These are phyloP conservation scores for Nyssa sinensis DNA, from an alignment of 148 eudicot species.

Conservation along the genomic window DNA sequence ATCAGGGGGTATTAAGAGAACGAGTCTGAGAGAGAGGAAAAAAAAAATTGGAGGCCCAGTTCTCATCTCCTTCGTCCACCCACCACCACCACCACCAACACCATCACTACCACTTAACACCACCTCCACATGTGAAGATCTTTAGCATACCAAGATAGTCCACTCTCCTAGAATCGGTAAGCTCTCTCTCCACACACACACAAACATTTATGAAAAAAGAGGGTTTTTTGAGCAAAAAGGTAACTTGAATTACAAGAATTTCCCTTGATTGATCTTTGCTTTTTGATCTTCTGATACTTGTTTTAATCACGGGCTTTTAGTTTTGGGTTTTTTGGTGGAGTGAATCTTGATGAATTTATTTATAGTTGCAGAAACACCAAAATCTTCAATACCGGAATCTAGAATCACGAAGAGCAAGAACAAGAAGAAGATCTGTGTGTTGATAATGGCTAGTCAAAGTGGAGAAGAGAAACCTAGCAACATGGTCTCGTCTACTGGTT, in stretches of 20 bases:
- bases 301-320: conserved; percentile 13
- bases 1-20: conserved; percentile 28
- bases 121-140: conserved; percentile 31
- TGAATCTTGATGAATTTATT: too few species aligned
- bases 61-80: neutral
- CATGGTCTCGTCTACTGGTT: conserved; percentile 41
- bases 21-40: conserved; percentile 15
- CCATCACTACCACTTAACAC: conserved; percentile 19
- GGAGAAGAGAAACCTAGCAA: conserved; percentile 30
- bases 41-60: neutral
- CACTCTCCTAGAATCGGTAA: conserved; percentile 11
- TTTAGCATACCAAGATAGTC: conserved; percentile 20
- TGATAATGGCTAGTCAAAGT: conserved; percentile 14
- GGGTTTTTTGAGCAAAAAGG: neutral
- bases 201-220: neutral
- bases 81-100: conserved; percentile 9
- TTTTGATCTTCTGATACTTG: neutral
- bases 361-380: neutral
- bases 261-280: neutral
- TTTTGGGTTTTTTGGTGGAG: neutral
- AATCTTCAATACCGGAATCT: neutral
- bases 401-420: neutral
- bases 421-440: neutral
- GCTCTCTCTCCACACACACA: neutral
- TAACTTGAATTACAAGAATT: conserved; percentile 4